A percentile compares a stretch with the other conserved stretches of the same genome.
These are phyloP conservation scores for Ceratobasidium sp. DNA, from an alignment of 1,284 basidiomycete genomes.

Conservation along the genomic window DNA sequence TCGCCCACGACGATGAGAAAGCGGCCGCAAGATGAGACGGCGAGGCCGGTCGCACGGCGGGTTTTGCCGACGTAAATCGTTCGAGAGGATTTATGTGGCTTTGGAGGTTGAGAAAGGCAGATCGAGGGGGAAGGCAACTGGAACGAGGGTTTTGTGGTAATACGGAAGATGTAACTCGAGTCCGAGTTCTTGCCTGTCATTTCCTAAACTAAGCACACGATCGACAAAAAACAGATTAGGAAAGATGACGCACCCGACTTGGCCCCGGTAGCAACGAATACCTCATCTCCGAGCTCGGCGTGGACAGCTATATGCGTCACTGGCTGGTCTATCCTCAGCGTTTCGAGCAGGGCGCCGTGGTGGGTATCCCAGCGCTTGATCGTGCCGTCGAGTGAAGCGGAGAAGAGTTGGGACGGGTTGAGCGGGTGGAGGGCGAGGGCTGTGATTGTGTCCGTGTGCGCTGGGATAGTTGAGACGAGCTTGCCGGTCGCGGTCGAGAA, in stretches of 20 bases:
- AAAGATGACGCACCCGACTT: conserved; percentile 55
- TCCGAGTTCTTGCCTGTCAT: conserved; percentile 61
- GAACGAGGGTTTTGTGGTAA: conserved; percentile 58
- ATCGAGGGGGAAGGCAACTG: conserved; percentile 70
- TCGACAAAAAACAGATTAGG: conserved; percentile 49
- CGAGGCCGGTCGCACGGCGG: conserved; percentile 73
- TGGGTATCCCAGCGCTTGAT: conserved; percentile 95
- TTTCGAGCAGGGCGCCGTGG: conserved; percentile 85
- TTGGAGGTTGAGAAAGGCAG: conserved; percentile 60
- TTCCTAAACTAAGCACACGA: conserved; percentile 2
- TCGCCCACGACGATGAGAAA: conserved; percentile 88
- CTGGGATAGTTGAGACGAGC: conserved; percentile 83
- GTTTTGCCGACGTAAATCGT: conserved; percentile 77
- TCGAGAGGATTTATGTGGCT: conserved; percentile 66
- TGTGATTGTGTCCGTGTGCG: conserved; percentile 75
- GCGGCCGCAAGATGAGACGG: conserved; percentile 80
- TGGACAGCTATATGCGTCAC: conserved; percentile 82
- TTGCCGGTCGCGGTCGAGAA: conserved; percentile 82
- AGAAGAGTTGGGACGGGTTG: conserved; percentile 92
- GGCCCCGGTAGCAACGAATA: conserved; percentile 73
- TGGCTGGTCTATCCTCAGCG: conserved; percentile 77
- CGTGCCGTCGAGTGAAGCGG: conserved; percentile 85
- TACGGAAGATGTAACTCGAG: conserved; percentile 62
- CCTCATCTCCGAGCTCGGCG: conserved; percentile 72
- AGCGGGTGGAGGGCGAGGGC: conserved; percentile 84